Conservation (phyloP, 2,329 filamentous ascomycete genomes). For the Pseudocercospora pini-densiflorae region DNA sequence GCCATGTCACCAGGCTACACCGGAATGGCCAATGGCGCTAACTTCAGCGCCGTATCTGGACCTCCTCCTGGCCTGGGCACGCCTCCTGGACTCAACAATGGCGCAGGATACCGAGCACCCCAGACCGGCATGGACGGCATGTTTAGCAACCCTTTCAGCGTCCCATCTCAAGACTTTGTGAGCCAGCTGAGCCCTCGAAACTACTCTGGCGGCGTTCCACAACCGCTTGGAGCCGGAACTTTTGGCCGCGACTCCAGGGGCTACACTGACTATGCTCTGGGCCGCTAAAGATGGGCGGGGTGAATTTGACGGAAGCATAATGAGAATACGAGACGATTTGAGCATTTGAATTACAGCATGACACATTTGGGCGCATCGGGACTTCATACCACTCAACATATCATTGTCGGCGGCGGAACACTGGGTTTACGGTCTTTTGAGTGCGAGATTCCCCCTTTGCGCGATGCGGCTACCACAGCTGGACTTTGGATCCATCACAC, state of each 20-base stretch:
- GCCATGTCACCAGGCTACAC: slow-evolving; percentile 60
- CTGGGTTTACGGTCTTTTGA: slow-evolving; percentile 18
- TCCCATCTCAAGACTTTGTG: slow-evolving; percentile 27
- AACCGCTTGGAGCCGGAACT: slow-evolving; percentile 33
- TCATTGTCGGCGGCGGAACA: slow-evolving; percentile 19
- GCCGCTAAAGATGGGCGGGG: slow-evolving; percentile 2
- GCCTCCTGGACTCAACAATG: slow-evolving; percentile 58
- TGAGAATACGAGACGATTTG: slow-evolving; percentile 5
- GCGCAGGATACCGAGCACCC: slow-evolving; percentile 22
- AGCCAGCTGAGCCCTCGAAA: slow-evolving; percentile 31
- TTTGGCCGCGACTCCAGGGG: slow-evolving; percentile 30
- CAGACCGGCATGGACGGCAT: slow-evolving; percentile 34
- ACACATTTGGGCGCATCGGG: slow-evolving; percentile 20
- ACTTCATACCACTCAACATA: slow-evolving; percentile 19
- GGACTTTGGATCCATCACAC: slow-evolving; percentile 17
- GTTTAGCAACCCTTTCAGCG: slow-evolving; percentile 37
- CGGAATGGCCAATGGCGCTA: slow-evolving; percentile 70
- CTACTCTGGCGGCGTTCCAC: slow-evolving; percentile 36
- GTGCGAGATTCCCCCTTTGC: slow-evolving; percentile 31
- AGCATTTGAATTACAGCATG: slow-evolving; percentile 2
- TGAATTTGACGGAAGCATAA: not conserved
- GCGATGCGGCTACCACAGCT: slow-evolving; percentile 24
- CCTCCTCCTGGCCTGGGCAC: slow-evolving; percentile 81
- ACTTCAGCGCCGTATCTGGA: slow-evolving; percentile 57
- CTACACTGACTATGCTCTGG: slow-evolving; percentile 20